Conservation (phyloP, 257 asterid genomes). For the Przewalskia tangutica region DNA sequence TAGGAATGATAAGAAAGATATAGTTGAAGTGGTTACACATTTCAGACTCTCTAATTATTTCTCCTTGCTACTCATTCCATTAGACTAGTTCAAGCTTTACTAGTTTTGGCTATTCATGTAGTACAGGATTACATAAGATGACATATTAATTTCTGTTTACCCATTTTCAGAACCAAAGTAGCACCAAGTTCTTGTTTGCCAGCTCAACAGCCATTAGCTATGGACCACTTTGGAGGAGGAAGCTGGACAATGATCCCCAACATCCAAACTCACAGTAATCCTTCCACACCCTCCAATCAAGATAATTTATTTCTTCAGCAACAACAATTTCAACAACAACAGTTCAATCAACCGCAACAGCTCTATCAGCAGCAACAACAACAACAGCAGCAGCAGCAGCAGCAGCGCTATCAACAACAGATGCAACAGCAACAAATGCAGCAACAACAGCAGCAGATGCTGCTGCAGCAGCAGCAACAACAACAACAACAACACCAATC, state of each 20-base stretch:
- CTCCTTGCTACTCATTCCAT: not conserved
- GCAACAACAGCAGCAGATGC: conserved; percentile 1
- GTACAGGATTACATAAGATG: not conserved
- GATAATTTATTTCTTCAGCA: conserved; percentile 56
- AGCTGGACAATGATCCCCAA: conserved; percentile 81
- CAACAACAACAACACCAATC: conserved; percentile 50
- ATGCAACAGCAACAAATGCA: conserved; percentile 8
- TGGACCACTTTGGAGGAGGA: conserved; percentile 80
- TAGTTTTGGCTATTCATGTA: not conserved
- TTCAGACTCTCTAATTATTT: not conserved
- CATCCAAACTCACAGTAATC: conserved; percentile 69
- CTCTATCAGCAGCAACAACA: not conserved
- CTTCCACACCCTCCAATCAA: conserved; percentile 70
- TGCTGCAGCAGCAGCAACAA: conserved; percentile 11
- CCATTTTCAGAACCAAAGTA: not conserved
- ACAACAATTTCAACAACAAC: conserved; percentile 49
- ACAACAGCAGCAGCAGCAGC: conserved; percentile 11
- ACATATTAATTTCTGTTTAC: not conserved
- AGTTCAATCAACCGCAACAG: conserved; percentile 45
- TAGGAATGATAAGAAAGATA: not conserved
- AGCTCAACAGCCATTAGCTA: conserved; percentile 11
- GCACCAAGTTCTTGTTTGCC: not conserved
- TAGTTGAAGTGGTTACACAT: not conserved
- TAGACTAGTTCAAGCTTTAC: not conserved
- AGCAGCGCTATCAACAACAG: conserved; percentile 2